phyloP scores from a whole-genome alignment of 1,139 yeast genomes.

The Taphrina deformans region DNA sequence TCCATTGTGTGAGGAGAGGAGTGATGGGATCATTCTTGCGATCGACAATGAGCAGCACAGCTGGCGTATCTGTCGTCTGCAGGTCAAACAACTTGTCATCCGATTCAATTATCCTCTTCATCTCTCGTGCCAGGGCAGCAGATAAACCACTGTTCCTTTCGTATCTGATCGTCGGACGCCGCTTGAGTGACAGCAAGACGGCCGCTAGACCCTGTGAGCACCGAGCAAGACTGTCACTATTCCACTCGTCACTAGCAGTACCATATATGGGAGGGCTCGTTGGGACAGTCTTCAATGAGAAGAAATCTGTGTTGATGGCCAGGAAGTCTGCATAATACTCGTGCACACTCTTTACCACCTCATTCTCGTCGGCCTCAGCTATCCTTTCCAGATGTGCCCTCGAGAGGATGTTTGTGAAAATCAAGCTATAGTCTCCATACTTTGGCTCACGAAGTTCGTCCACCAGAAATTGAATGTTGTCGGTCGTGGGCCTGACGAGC shows the following conservation, averaged over 20 bases:
- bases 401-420: conserved; percentile 68
- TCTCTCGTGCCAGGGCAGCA: conserved; percentile 56
- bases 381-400: conserved; percentile 77
- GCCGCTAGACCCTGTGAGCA: conserved; percentile 60
- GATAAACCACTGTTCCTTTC: conserved; percentile 67
- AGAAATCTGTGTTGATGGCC: conserved; percentile 69
- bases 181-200: conserved; percentile 67
- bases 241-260: conserved; percentile 50
- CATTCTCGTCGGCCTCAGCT: conserved; percentile 89
- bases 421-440: conserved; percentile 72
- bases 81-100: conserved; percentile 65
- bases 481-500: conserved; percentile 71
- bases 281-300: conserved; percentile 48
- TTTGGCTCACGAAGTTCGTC: conserved; percentile 76
- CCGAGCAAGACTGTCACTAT: conserved; percentile 53
- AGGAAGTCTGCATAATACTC: conserved; percentile 84
- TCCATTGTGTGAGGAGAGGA: conserved; percentile 92
- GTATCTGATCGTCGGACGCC: conserved; percentile 74
- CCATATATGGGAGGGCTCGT: conserved; percentile 42
- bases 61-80: conserved; percentile 61
- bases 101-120: conserved; percentile 44
- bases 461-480: conserved; percentile 59
- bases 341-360: conserved; percentile 69
- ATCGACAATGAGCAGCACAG: conserved; percentile 75
- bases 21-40: conserved; percentile 89